Evolutionary conservation across 768 basidiomycete genomes (phyloP), one percentile per base, ranked within the genome.

Genomic region (Russula ochroleuca): DNA sequence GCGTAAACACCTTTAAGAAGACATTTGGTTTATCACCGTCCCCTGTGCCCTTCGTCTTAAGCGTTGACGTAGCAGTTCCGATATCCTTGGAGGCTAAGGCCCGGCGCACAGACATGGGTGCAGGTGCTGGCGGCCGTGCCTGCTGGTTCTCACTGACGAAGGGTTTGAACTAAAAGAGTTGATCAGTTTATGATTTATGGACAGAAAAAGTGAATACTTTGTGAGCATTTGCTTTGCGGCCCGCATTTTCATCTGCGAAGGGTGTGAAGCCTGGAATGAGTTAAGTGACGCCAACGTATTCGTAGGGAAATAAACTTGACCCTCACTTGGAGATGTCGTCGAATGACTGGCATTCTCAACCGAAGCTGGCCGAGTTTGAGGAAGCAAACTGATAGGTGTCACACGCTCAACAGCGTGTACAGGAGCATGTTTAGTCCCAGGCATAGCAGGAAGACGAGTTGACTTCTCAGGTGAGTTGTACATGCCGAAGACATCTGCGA

Each of bases 401-500:
- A 85, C 77, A 19, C 84, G 81, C 49, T 88, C 86, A 23, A 92
- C 76, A 70, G 82, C 86, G 72, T 79, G 83, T 37, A 89, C 77
- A 37, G 87, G 87, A 0, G 86, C 87, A 70, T 90, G 83, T 70
- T 89, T 90, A 68, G 85, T 88, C 25, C 88, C 87, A 10, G 73
- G 69, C n/a, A 71, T 62, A 5, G 83, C 72, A 17, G 78, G 69
- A 28, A 80, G 74, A 56, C 81, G 83, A 50, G 80, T 79, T 0
- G 87, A 87, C 75, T 86, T 90, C 65, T 91, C 90, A 2, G 90
- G 90, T 10, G 90, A 92, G 73, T 97, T 96, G 73, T 94, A 98
- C 88, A 98, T 94, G 57, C 87, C 89, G 75, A 95, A 94, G 47
- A 98, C 93, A 71, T 98, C 94, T 14, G 85, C 90, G 38, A 97